These are phyloP conservation scores for Barnettozyma sp. DNA, from an alignment of 805 yeast genomes.

Conservation along the genomic window DNA sequence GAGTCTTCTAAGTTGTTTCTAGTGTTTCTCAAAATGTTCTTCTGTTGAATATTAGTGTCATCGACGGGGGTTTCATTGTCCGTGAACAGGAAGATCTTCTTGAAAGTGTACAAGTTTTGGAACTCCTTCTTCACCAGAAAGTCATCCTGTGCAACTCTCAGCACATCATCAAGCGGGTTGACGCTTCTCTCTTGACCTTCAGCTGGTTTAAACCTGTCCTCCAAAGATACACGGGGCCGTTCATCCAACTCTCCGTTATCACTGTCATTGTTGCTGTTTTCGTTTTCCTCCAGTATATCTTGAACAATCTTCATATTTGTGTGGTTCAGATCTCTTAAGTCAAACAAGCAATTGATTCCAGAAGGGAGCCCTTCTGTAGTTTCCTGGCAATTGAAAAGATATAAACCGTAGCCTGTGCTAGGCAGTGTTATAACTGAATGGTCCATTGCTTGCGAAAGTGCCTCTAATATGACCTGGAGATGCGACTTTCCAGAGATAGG, in stretches of 20 bases:
- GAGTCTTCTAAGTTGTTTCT: conserved; percentile 54
- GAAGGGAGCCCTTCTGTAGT: conserved; percentile 29
- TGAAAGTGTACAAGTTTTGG: conserved; percentile 42
- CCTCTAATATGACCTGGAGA: conserved; percentile 44
- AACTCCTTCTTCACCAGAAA: conserved; percentile 35
- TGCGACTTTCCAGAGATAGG: conserved; percentile 33
- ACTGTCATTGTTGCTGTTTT: conserved; percentile 5
- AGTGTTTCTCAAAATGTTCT: conserved; percentile 45
- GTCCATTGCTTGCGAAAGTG: conserved; percentile 55
- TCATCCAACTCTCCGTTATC: no score
- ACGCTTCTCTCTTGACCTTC: conserved; percentile 18
- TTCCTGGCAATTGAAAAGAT: conserved; percentile 44
- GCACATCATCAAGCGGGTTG: conserved; percentile 35
- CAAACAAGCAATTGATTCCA: conserved; percentile 45
- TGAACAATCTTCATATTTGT: conserved; percentile 50
- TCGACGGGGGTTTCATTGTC: conserved; percentile 64
- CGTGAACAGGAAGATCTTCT: conserved; percentile 65
- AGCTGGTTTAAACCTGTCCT: conserved; percentile 26
- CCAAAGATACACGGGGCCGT: conserved; percentile 21
- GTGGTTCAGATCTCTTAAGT: conserved; percentile 48
- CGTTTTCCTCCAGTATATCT: conserved; percentile 42
- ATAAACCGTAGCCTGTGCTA: conserved; percentile 68
- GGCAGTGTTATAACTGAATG: conserved; percentile 60
- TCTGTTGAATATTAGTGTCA: conserved; percentile 31
- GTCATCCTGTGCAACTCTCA: conserved; percentile 49